Percentiles rank a stretch among this genome's conserved stretches.
phyloP scores from a whole-genome alignment of 192 early-diverging fungal species.

The Mortierella antarctica region DNA sequence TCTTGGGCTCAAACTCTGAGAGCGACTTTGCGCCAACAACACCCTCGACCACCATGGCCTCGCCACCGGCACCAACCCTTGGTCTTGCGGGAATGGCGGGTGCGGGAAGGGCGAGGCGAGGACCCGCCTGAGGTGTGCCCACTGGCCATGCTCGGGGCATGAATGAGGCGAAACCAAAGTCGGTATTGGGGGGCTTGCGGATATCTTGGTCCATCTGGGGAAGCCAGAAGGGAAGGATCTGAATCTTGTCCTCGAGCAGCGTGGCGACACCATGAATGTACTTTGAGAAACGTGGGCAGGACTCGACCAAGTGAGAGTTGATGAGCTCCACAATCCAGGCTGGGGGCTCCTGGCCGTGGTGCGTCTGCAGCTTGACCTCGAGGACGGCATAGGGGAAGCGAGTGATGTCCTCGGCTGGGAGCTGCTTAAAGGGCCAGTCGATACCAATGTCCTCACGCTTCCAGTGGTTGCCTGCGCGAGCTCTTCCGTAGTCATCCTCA shows the following conservation, averaged over 20 bases:
- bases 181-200: constrained; percentile 49
- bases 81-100: not conserved
- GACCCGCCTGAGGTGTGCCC: constrained; percentile 32
- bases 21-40: constrained; percentile 37
- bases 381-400: constrained; percentile 97
- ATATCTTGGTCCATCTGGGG: constrained; percentile 56
- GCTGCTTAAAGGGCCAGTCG: constrained; percentile 85
- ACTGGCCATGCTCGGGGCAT: constrained; percentile 43
- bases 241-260: constrained; percentile 68
- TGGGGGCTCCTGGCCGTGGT: constrained; percentile 76
- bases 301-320: constrained; percentile 78
- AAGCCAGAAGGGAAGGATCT: constrained; percentile 72
- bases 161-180: constrained; percentile 32
- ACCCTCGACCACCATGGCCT: not conserved
- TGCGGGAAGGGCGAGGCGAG: constrained; percentile 13
- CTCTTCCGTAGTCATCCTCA: constrained; percentile 82
- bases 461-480: constrained; percentile 89
- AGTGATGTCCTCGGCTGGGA: constrained; percentile 68
- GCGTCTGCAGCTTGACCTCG: constrained; percentile 86
- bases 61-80: constrained; percentile 4
- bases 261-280: constrained; percentile 87
- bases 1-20: constrained; percentile 54
- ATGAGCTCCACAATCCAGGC: constrained; percentile 83
- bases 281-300: constrained; percentile 88
- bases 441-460: constrained; percentile 85